Evolutionary conservation across 2,329 filamentous ascomycete species (phyloP).

Genomic region (Cladobotryum mycophilum): DNA sequence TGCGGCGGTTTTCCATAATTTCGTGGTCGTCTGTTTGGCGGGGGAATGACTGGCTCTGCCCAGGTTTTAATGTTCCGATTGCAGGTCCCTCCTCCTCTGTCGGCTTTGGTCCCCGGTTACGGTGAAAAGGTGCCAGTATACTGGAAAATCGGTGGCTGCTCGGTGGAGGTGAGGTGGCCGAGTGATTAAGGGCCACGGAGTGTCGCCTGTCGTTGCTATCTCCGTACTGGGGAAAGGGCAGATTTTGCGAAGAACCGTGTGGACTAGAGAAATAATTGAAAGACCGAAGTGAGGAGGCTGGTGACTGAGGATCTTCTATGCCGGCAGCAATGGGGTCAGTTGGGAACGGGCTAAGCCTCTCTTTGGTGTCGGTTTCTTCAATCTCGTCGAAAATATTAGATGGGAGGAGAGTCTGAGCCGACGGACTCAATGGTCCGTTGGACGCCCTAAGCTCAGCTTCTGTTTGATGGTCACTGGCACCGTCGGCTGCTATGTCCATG

Average conservation of each 20-base stretch:
- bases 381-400: constrained; percentile 58
- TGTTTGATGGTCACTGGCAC: constrained; percentile 39
- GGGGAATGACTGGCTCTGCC: constrained; percentile 74
- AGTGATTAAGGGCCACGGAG: constrained; percentile 25
- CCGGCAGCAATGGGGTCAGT: constrained; percentile 24
- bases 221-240: constrained; percentile 46
- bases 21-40: constrained; percentile 52
- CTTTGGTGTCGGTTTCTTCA: constrained; percentile 53
- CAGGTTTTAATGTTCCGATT: constrained; percentile 62
- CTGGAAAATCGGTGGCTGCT: constrained; percentile 36
- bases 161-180: constrained; percentile 31
- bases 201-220: constrained; percentile 42
- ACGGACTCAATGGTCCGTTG: constrained; percentile 69
- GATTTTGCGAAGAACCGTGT: constrained; percentile 52
- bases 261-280: constrained; percentile 56
- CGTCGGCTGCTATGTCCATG: constrained; percentile 40
- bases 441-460: constrained; percentile 57
- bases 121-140: constrained; percentile 55
- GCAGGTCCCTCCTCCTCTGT: constrained; percentile 46
- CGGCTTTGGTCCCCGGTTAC: constrained; percentile 56
- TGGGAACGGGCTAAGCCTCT: constrained; percentile 25
- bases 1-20: constrained; percentile 45
- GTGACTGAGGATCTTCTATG: constrained; percentile 51
- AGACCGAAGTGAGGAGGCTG: constrained; percentile 52
- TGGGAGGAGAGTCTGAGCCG: constrained; percentile 63